Conservation (phyloP, 1,139 yeast species). For the Suhomyces coccinellae region DNA sequence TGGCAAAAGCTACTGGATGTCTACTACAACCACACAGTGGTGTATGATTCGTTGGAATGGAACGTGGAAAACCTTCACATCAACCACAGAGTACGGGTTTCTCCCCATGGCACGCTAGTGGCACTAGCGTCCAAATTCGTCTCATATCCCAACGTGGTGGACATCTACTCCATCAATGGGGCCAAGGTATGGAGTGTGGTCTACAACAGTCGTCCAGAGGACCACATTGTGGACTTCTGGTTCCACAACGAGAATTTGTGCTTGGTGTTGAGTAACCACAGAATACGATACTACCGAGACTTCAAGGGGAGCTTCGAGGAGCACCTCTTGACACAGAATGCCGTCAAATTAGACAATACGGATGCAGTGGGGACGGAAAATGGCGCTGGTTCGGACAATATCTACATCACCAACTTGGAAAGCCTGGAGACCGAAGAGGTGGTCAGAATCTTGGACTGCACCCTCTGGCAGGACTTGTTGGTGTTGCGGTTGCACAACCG, state of each 20-base stretch:
- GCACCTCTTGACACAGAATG: slow-evolving; percentile 35
- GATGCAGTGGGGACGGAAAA: slow-evolving; percentile 8
- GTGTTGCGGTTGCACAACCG: slow-evolving; percentile 31
- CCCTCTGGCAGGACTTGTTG: slow-evolving; percentile 32
- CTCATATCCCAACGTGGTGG: slow-evolving; percentile 40
- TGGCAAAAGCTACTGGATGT: slow-evolving; percentile 70
- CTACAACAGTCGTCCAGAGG: slow-evolving; percentile 52
- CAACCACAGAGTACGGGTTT: slow-evolving; percentile 30
- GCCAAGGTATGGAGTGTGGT: slow-evolving; percentile 46
- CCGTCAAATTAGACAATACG: slow-evolving; percentile 35
- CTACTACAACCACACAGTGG: slow-evolving; percentile 52
- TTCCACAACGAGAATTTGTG: slow-evolving; percentile 59
- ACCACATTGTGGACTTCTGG: slow-evolving; percentile 59
- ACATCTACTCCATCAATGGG: slow-evolving; percentile 58
- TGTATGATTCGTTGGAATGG: slow-evolving; percentile 44
- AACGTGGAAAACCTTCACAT: slow-evolving; percentile 32
- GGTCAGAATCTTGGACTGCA: slow-evolving; percentile 25
- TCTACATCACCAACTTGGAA: slow-evolving; percentile 36
- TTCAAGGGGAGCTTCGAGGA: slow-evolving; percentile 68
- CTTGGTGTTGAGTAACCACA: slow-evolving; percentile 58
- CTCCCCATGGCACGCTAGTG: slow-evolving; percentile 34
- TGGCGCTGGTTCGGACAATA: background rate
- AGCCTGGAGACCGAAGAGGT: slow-evolving; percentile 34
- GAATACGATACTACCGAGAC: slow-evolving; percentile 64
- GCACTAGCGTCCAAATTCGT: slow-evolving; percentile 40